Evolutionary conservation across 2,329 filamentous ascomycete genomes (phyloP).

Genomic region (Trichoderma polysporum): DNA sequence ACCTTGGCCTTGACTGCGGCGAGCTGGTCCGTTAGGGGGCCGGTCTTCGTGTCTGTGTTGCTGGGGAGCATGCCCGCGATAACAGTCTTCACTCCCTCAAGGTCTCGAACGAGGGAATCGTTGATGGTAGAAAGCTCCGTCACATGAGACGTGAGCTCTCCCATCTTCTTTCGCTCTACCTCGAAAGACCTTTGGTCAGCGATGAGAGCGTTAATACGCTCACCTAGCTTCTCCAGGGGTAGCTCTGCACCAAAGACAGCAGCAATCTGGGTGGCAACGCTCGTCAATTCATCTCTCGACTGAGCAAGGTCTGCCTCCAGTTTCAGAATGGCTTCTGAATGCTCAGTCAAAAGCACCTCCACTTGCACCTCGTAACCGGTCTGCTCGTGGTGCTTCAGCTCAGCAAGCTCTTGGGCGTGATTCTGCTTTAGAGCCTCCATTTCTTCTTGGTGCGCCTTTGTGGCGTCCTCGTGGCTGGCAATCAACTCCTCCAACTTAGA

Average conservation of each 20-base stretch:
- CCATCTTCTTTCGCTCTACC: conserved; percentile 58
- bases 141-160: conserved; percentile 56
- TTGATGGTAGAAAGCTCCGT: conserved; percentile 57
- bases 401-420: conserved; percentile 52
- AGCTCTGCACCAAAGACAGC: conserved; percentile 61
- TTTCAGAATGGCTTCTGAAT: conserved; percentile 54
- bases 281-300: conserved; percentile 65
- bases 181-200: conserved; percentile 59
- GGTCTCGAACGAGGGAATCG: conserved; percentile 58
- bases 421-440: conserved; percentile 49
- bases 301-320: conserved; percentile 63
- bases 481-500: conserved; percentile 59
- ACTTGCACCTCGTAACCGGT: conserved; percentile 59
- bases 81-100: conserved; percentile 59
- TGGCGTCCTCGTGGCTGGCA: conserved; percentile 56
- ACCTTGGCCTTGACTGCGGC: conserved; percentile 66
- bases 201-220: conserved; percentile 58
- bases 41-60: conserved; percentile 37
- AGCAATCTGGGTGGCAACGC: conserved; percentile 63
- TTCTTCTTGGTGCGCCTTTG: conserved; percentile 54
- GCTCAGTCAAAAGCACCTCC: conserved; percentile 58
- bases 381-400: conserved; percentile 49
- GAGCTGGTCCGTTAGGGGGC: conserved; percentile 55
- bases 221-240: conserved; percentile 65
- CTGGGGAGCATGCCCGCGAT: conserved; percentile 54